Evolutionary conservation across 2,329 filamentous ascomycete species (phyloP).

Genomic region (Waltergamsia citrina): DNA sequence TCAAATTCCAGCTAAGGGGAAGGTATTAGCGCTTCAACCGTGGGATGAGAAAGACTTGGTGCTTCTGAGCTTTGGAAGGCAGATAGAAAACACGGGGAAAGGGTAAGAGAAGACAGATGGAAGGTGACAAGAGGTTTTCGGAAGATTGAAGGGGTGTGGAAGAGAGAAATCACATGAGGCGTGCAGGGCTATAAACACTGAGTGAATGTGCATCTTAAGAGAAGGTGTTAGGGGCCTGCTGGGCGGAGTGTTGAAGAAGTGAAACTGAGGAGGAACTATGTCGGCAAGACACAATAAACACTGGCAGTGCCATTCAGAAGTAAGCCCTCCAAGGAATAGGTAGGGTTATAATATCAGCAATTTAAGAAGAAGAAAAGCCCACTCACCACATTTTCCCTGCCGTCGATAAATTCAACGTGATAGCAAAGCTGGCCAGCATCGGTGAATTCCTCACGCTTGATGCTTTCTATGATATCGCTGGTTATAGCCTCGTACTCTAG

Average conservation of each 20-base stretch:
- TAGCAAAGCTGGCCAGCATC: conserved; percentile 18
- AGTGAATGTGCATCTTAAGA: background rate
- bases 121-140: background rate
- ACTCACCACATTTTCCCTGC: conserved; percentile 34
- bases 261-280: background rate
- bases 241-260: background rate
- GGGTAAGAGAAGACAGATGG: background rate
- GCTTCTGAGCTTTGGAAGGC: no score
- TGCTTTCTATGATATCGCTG: conserved; percentile 26
- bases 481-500: conserved; percentile 18
- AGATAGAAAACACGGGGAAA: no score
- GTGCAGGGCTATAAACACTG: background rate
- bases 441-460: conserved; percentile 19
- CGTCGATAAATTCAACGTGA: conserved; percentile 35
- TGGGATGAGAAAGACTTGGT: no score
- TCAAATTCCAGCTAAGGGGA: no score
- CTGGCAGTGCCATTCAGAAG: background rate
- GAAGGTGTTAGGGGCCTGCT: background rate
- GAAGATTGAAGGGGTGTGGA: background rate
- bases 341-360: background rate
- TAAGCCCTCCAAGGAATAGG: no score
- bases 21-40: no score
- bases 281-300: background rate
- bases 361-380: background rate
- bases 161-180: background rate